phyloP scores from a whole-genome alignment of 2,329 filamentous ascomycete species.

The Parastagonospora avenae region DNA sequence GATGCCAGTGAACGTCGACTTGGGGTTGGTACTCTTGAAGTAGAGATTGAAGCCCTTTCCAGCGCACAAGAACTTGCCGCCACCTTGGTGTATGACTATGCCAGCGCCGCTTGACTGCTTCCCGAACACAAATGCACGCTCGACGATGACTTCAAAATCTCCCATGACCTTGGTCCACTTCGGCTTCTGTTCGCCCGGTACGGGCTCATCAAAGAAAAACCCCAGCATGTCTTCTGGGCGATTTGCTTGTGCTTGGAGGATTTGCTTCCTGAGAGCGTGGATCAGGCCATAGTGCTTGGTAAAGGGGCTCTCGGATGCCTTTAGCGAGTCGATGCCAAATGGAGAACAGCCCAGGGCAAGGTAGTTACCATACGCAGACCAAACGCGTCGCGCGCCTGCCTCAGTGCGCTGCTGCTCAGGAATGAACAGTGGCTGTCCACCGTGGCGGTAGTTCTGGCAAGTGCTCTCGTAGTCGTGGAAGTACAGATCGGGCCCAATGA shows the following conservation, averaged over 20 bases:
- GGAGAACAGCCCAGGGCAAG: conserved; percentile 26
- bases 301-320: conserved; percentile 38
- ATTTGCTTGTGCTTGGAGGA: conserved; percentile 50
- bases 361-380: conserved; percentile 31
- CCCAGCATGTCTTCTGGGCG: conserved; percentile 40
- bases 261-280: conserved; percentile 36
- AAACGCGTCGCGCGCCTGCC: conserved; percentile 32
- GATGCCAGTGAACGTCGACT: conserved; percentile 51
- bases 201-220: conserved; percentile 52
- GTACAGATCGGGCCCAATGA: conserved; percentile 57
- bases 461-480: conserved; percentile 55
- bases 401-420: conserved; percentile 59
- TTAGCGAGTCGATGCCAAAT: conserved; percentile 50
- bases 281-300: conserved; percentile 51
- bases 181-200: conserved; percentile 31
- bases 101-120: conserved; percentile 49
- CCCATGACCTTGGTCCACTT: conserved; percentile 42
- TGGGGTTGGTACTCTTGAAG: conserved; percentile 30
- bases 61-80: conserved; percentile 50
- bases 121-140: conserved; percentile 55
- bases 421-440: conserved; percentile 56
- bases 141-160: conserved; percentile 46
- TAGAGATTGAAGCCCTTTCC: conserved; percentile 54
- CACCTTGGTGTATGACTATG: conserved; percentile 50
- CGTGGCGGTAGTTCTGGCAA: conserved; percentile 53